Base-by-base conservation (phyloP, 2,329 filamentous ascomycete species). In the Ophiostoma himal-ulmi region DNA sequence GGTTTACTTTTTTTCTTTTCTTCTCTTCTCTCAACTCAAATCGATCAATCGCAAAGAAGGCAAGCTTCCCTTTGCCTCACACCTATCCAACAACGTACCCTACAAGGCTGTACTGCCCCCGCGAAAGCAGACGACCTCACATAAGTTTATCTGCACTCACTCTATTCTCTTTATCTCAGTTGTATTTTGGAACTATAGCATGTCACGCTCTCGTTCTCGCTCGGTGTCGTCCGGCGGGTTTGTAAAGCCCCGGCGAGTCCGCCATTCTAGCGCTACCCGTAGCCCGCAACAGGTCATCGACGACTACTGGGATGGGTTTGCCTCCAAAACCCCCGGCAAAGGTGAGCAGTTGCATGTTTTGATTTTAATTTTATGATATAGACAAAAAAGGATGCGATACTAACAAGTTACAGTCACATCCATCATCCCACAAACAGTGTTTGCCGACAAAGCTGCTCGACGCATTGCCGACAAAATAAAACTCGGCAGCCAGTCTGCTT, bases 301-400 rank as follows among this genome's bases (percentile, higher is more conserved):
- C 74, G 85, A 90, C 72, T 93, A 93, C 76, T 94, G 91, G 91
- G 79, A 83, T 69, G 88, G 87, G 71, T 92, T 93, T 75, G 89
- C 85, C 17, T 88, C 88, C 68, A 91, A 89, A 76, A 84, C 84
- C 36, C 91, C 90, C 0, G 90, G 91, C 20, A 92, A 91, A 81
- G 88, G 85, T 64, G 30, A 20, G 60, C 30, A 10, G 14, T 36
- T 3, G 14, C 48, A 6, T 30, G 30, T 30, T 30, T 30, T 30
- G 4, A 30, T 30, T 3, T 30, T 3, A 30, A 30, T 30, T 30
- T 30, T 4, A n/a, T 13, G 10, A 10, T 22, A 57, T 1, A 26
- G n/a, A 57, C 1, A 22, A 10, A 57, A 30, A 57, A 85, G 3
- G 84, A 89, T 48, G 83, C 85, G 3, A 84, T 91, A 57, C 80